phyloP scores from a whole-genome alignment of 192 early-diverging fungal species.

The Thamnidium elegans region DNA sequence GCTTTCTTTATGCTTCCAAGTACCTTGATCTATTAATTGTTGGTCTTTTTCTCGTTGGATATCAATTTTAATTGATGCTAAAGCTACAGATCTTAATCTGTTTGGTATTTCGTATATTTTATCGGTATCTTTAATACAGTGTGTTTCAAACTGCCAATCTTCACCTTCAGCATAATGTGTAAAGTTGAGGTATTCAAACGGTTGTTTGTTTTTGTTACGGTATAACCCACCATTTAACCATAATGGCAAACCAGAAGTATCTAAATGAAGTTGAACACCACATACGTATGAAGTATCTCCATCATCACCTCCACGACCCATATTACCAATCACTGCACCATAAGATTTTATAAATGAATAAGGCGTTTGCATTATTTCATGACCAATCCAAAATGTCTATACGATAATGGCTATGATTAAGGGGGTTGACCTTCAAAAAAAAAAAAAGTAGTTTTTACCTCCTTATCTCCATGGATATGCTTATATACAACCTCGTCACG shows the following conservation, averaged over 20 bases:
- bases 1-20: slow-evolving; percentile 1
- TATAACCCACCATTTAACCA: slow-evolving; percentile 42
- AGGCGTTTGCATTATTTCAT: slow-evolving; percentile 46
- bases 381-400: slow-evolving; percentile 55
- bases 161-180: slow-evolving; percentile 24
- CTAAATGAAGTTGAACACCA: slow-evolving; percentile 35
- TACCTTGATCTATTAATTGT: slow-evolving; percentile 11
- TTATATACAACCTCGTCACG: slow-evolving; percentile 45
- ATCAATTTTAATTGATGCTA: slow-evolving; percentile 16
- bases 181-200: slow-evolving; percentile 20
- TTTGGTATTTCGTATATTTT: slow-evolving; percentile 2
- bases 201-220: slow-evolving; percentile 29
- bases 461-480: slow-evolving; percentile 59
- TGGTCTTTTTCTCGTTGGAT: slow-evolving; percentile 18
- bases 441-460: slow-evolving; percentile 36
- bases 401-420: no score
- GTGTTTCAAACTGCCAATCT: slow-evolving; percentile 24
- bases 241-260: slow-evolving; percentile 22
- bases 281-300: slow-evolving; percentile 25
- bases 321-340: slow-evolving; percentile 42
- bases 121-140: slow-evolving; percentile 22
- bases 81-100: neutral
- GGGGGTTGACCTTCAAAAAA: no score
- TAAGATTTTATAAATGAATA: slow-evolving; percentile 35
- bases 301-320: slow-evolving; percentile 16